Base-by-base conservation (phyloP, 2,329 filamentous ascomycete species). In the Aspergillus sp. region DNA sequence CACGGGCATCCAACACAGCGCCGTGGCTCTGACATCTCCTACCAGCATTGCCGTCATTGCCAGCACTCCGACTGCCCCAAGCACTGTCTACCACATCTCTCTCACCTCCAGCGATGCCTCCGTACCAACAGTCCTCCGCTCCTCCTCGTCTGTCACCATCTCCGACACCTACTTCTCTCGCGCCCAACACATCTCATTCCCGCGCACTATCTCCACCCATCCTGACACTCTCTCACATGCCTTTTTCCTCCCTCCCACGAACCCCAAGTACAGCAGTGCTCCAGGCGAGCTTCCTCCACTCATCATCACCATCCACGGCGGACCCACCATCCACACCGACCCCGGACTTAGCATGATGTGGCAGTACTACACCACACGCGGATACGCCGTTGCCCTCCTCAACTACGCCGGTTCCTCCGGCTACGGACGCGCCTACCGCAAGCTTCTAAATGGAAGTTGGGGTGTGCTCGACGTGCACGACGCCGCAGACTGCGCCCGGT, bases 281-380 rank as follows among this genome's bases (percentile, higher is more conserved):
- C 7, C 19, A 25, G 36, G 70, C 0, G 70, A 71, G 0, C 74
- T 77, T 0, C 83, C 83, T 1, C 82, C 84, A 1, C 71, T 84
- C 1, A 80, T 86, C 23, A 73, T 85, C 50, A 73, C 71, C 2
- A 75, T 80, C 0, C 84, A 86, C 38, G 84, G 83, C 5, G 84
- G 83, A 0, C 68, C 84, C 78, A n/a, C 85, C 80, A 0, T 71
- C 1, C 77, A 80, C 55, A 73, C 71, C 0, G 73, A 77, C 0
- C 77, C 79, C 0, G 81, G 81, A 0, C 73, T 86, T 0, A 71
- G 74, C 11, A 69, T 84, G 6, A 69, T 73, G 19, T 76, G 74
- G 3, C 84, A 86, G 65, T 85, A 82, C 66, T 84, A 80, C 64
- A 85, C 83, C 0, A 81, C 82, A 3, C 75, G 84, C 11, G 84